phyloP scores from a whole-genome alignment of 768 basidiomycete genomes.

The Lactarius indigo region DNA sequence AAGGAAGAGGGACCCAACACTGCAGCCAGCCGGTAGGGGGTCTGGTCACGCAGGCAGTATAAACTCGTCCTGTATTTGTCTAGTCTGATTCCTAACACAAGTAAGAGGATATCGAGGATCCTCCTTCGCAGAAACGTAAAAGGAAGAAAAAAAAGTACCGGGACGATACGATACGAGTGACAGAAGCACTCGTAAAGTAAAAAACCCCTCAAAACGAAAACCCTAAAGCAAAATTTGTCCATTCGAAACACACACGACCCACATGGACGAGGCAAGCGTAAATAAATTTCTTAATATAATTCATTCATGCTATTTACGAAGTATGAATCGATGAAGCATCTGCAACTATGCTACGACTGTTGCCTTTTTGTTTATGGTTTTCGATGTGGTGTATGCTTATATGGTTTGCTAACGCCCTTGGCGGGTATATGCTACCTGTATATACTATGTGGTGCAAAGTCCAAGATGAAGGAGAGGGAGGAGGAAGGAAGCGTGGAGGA shows the following conservation, averaged over 20 bases:
- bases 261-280: not conserved
- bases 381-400: not conserved
- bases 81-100: not conserved
- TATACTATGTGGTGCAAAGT: slow-evolving; percentile 7
- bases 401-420: not conserved
- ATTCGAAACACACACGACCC: not conserved
- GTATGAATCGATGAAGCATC: not conserved
- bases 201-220: too few species aligned
- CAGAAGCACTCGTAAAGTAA: not conserved
- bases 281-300: not conserved
- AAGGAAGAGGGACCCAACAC: not conserved
- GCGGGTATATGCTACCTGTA: slow-evolving; percentile 5
- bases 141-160: not conserved
- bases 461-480: not conserved
- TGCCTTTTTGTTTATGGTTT: not conserved
- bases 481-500: not conserved
- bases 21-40: not conserved
- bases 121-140: not conserved
- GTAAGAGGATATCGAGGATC: not conserved
- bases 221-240: not conserved
- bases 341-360: not conserved
- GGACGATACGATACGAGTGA: not conserved
- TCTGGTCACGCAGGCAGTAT: not conserved
- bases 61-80: not conserved
- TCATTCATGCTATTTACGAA: not conserved